Conservation (phyloP, 2,329 filamentous ascomycete genomes). For the Apiospora sp. region DNA sequence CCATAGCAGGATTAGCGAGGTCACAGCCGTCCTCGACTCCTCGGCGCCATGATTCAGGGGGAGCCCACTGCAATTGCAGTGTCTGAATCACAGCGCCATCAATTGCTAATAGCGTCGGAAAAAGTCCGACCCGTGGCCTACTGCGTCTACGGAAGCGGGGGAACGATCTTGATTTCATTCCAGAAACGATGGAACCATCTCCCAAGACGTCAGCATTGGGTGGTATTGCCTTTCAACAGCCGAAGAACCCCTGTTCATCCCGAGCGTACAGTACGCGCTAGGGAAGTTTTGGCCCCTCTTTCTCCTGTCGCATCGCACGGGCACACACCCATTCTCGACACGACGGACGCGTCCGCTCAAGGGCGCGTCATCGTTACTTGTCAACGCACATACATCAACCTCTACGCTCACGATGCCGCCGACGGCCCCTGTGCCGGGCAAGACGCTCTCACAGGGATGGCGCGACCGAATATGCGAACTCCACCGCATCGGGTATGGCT, state of each 20-base stretch:
- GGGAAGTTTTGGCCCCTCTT: no score
- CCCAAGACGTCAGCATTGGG: neutral
- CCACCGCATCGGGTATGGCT: neutral
- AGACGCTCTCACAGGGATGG: neutral
- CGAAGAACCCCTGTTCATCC: no score
- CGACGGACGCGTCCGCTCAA: no score
- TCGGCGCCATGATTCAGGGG: neutral
- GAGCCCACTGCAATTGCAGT: neutral
- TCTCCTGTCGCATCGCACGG: no score
- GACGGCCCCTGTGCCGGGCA: no score
- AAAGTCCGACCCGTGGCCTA: neutral
- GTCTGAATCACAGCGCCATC: neutral
- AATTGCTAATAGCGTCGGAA: neutral
- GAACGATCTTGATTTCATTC: neutral
- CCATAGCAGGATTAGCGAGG: conserved; percentile 5
- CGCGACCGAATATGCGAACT: neutral
- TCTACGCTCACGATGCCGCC: no score
- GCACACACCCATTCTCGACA: no score
- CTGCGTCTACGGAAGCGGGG: neutral
- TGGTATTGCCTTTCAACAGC: neutral
- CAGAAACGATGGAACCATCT: neutral
- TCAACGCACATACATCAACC: no score
- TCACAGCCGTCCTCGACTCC: neutral
- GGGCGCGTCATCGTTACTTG: no score
- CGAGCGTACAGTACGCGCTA: no score